Conservation (phyloP, 768 basidiomycete genomes). For the Tephrocybe rancida region DNA sequence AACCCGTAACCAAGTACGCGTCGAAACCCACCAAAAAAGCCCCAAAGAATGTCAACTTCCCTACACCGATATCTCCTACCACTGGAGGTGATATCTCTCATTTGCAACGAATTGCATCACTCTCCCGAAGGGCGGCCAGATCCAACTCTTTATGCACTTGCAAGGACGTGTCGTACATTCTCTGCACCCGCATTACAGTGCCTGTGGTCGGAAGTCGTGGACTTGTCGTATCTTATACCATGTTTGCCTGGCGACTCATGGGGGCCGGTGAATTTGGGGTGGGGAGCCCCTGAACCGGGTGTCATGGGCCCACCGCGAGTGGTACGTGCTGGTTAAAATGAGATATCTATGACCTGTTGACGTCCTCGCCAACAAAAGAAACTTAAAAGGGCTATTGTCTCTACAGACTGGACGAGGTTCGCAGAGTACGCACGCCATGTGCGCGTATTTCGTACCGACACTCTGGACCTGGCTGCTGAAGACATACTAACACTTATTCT, state of each 20-base stretch:
- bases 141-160: neutral
- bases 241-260: conserved; percentile 4
- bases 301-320: too few species aligned
- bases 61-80: neutral
- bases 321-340: neutral
- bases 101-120: neutral
- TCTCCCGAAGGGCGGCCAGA: neutral
- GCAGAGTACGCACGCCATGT: neutral
- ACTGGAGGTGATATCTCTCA: neutral
- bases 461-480: neutral
- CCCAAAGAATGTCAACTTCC: too few species aligned
- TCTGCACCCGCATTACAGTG: neutral
- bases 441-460: neutral
- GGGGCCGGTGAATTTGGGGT: neutral
- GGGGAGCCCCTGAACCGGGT: too few species aligned
- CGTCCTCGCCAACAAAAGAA: neutral
- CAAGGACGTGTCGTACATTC: neutral
- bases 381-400: neutral
- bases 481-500: neutral
- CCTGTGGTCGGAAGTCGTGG: neutral
- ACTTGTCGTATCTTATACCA: neutral
- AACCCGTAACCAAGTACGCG: too few species aligned
- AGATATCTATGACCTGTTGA: neutral
- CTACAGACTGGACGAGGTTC: neutral
- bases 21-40: too few species aligned